Evolutionary conservation across 805 yeast genomes (phyloP).

Genomic region (Yarrowia hollandica): DNA sequence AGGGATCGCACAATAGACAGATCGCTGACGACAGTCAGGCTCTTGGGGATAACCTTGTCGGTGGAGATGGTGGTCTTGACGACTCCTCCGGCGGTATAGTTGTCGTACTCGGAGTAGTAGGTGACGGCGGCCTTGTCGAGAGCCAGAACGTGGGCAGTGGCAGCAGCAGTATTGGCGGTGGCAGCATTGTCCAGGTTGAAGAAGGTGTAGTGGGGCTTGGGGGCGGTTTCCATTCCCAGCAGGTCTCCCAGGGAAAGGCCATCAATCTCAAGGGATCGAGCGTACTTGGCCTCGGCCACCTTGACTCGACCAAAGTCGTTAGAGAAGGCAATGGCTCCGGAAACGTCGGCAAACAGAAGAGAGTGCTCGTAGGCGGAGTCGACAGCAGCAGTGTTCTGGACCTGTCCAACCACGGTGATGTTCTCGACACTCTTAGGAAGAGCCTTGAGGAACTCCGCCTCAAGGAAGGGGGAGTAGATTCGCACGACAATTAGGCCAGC

Average conservation of each 20-base stretch:
- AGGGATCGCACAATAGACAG: constrained; percentile 51
- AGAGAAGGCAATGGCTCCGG: constrained; percentile 57
- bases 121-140: constrained; percentile 53
- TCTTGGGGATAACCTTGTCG: constrained; percentile 46
- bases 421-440: constrained; percentile 60
- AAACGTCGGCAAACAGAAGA: constrained; percentile 65
- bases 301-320: constrained; percentile 15
- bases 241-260: constrained; percentile 33
- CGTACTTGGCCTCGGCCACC: constrained; percentile 36
- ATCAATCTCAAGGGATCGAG: constrained; percentile 34
- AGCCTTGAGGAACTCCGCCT: constrained; percentile 55
- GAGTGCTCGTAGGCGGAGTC: constrained; percentile 43
- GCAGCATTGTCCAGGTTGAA: constrained; percentile 69
- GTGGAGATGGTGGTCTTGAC: constrained; percentile 54
- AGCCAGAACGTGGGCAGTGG: constrained; percentile 68
- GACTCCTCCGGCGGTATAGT: constrained; percentile 68
- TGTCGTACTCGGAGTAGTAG: constrained; percentile 70
- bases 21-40: constrained; percentile 64
- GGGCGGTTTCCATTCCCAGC: constrained; percentile 39
- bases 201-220: constrained; percentile 49
- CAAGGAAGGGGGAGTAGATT: constrained; percentile 78
- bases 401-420: constrained; percentile 69
- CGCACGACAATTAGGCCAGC: constrained; percentile 62
- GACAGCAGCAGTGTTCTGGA: constrained; percentile 40
- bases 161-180: constrained; percentile 57